Conservation (phyloP, 148 eudicot species). For the Diospyros lotus region DNA sequence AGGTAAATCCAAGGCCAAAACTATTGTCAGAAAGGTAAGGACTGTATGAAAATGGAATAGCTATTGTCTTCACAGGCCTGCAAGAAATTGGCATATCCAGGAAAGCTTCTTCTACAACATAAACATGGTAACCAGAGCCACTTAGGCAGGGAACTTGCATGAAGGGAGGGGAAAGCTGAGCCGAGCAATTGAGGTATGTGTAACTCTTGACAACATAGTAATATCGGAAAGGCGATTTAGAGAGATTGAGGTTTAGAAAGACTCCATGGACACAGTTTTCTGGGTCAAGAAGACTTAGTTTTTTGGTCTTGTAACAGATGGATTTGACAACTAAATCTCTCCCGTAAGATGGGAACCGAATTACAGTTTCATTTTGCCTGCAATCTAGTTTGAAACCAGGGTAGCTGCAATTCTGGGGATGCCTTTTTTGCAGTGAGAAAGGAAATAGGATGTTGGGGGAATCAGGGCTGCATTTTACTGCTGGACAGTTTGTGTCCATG, state of each 20-base stretch:
- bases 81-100: constrained; percentile 23
- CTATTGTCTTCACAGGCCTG: constrained; percentile 21
- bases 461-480: constrained; percentile 6
- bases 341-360: constrained; percentile 29
- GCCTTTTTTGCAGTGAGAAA: constrained; percentile 13
- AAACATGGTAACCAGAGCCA: constrained; percentile 23
- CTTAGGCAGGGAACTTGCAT: constrained; percentile 33
- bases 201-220: constrained; percentile 27
- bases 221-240: constrained; percentile 21
- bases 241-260: constrained; percentile 34
- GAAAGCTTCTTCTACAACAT: constrained; percentile 23
- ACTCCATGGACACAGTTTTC: constrained; percentile 35
- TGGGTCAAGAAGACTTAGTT: constrained; percentile 28
- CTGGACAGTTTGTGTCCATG: not conserved
- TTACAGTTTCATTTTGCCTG: constrained; percentile 26
- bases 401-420: constrained; percentile 10
- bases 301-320: constrained; percentile 27
- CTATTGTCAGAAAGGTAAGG: constrained; percentile 33
- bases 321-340: constrained; percentile 29
- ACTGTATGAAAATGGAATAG: constrained; percentile 37
- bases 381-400: constrained; percentile 19
- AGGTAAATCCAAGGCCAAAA: constrained; percentile 38
- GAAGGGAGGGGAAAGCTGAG: constrained; percentile 12
- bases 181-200: constrained; percentile 35
- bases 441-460: constrained; percentile 14